Base-by-base conservation (phyloP, 768 basidiomycete species). In the Naganishia friedmannii region DNA sequence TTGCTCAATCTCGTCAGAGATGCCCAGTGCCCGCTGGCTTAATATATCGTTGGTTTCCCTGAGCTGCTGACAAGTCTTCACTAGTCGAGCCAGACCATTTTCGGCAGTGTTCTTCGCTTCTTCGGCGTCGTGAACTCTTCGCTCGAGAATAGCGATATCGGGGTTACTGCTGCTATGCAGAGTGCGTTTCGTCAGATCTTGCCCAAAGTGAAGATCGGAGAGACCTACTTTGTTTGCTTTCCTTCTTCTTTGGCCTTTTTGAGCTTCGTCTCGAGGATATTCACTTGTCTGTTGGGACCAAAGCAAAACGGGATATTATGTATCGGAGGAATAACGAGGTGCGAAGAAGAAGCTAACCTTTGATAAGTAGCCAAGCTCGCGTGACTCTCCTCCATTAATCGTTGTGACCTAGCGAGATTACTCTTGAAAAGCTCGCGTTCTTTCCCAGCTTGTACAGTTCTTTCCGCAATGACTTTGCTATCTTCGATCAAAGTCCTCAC, bases 391-490 rank as follows among this genome's bases (percentile, higher is more conserved):
- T 89, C 88, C 3, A 91, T 90, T 32, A 95, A 85, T 81, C 92
- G 92, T 84, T 93, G 90, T 26, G 92, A 93, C 58, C 92, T 85
- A 76, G 92, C 92, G 23, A 92, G 92, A 77, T 93, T 93, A 82
- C 89, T 90, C 85, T 93, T 95, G 71, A 95, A 85, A 73, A 94
- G 77, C 73, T 95, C 93, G 70, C 94, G 90, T 60, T 92, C 91
- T 80, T 91, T 89, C 1, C 91, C 93, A 74, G 92, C 90, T 29
- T 91, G 87, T 63, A 92, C 83, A 46, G 93, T 82, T 37, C 93
- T 86, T 80, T 92, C 90, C 71, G 93, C 91, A 70, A 97, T 82
- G 23, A 89, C 85, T 29, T 88, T 86, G 75, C 94, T 92, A 79
- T 96, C 95, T 39, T 86, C 84, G 65, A 96, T 84, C 68, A 96